phyloP scores from a whole-genome alignment of 768 basidiomycete species.

The Kwoniella shandongensis region DNA sequence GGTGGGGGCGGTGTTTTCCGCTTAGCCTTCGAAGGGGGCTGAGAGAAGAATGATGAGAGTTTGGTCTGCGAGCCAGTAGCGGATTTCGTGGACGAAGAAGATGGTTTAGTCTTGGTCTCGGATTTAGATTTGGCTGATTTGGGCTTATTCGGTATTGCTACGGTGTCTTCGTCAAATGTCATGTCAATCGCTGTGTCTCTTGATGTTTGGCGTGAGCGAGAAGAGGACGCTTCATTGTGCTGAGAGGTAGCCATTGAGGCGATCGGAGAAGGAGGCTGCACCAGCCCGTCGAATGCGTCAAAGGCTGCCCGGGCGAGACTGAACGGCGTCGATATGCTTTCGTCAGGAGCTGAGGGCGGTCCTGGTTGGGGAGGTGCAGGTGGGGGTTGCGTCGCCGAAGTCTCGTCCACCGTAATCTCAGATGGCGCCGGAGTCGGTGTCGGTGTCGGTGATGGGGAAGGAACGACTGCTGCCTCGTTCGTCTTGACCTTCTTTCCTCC shows the following conservation, averaged over 20 bases:
- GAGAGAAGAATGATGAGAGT: slow-evolving; percentile 40
- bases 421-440: slow-evolving; percentile 8
- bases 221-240: slow-evolving; percentile 3
- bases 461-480: not conserved
- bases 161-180: slow-evolving; percentile 11
- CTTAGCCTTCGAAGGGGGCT: slow-evolving; percentile 30
- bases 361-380: too few relatives aligned
- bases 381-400: not conserved
- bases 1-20: slow-evolving; percentile 12
- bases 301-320: slow-evolving; percentile 43
- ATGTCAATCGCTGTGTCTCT: slow-evolving; percentile 18
- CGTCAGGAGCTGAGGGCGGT: not conserved
- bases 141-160: not conserved
- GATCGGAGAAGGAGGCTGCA: not conserved
- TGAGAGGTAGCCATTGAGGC: not conserved
- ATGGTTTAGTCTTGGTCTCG: slow-evolving; percentile 1
- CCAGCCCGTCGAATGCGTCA: slow-evolving; percentile 23
- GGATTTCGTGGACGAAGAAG: slow-evolving; percentile 1
- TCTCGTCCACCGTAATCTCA: not conserved
- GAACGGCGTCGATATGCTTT: slow-evolving; percentile 27
- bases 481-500: slow-evolving; percentile 16
- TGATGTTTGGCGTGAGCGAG: not conserved
- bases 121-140: not conserved
- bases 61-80: slow-evolving; percentile 30
- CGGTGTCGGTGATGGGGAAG: slow-evolving; percentile 23